Base-by-base conservation (phyloP, 441 rosid genomes). In the Geranium incanum region DNA sequence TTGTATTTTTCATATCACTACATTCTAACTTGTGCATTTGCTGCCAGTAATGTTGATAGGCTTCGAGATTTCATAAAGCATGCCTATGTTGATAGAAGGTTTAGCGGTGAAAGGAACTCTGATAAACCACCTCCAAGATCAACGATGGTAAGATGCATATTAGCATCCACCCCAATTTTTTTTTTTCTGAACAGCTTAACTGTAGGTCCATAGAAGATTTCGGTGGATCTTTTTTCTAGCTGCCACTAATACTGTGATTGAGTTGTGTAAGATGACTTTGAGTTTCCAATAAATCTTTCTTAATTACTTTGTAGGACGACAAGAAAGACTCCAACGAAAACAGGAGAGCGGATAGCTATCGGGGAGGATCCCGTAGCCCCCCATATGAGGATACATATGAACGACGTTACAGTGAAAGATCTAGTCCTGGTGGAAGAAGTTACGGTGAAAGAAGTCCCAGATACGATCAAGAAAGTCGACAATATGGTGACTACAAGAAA, bases 21-120 rank as follows among this genome's bases (percentile, higher is more conserved):
- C 73, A 43, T 63, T 77, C 84, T 83, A 68, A 82, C 78, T 72
- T 64, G 70, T 50, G 38, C 37, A 16, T 78, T 75, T 75, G 59
- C 12, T 83, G 23, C 67, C 87, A 95, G 99, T 78, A 95, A 95
- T 75, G 87, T 89, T 67, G 93, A 85, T 73, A 80, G 89, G 79
- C 89, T 95, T 74, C 84, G 97, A 68, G 93, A 88, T 76, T 95
- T 92, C 68, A 87, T 95, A 67, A 95, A 86, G 78, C 97, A 95
- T 80, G 92, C 87, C 39, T 95, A 92, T 77, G 98, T 90, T 73
- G 95, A 90, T 79, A 84, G 85, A 86, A 87, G 92, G 78, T 95
- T 82, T 67, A 74, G 84, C 8, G 92, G 94, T 66, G 98, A 86
- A 68, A 89, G 79, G 80, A 86, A 75, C 77, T 81, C 70, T 75